Evolutionary conservation across 768 basidiomycete species (phyloP), one percentile per base, ranked within the genome.

Genomic region (Rhizopogon vinicolor): DNA sequence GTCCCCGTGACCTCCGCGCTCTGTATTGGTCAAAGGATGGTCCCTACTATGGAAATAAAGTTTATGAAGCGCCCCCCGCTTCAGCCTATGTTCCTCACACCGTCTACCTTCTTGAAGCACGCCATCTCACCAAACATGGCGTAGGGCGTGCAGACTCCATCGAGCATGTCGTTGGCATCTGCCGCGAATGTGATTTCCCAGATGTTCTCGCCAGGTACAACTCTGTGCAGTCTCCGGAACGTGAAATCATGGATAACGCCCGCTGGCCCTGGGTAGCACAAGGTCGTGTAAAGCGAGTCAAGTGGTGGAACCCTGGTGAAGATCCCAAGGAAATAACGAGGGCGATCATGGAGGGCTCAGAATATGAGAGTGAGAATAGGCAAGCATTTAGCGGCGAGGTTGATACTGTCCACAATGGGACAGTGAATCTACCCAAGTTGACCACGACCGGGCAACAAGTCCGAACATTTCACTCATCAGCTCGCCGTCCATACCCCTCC

Each of bases 81-180:
- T 64, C 65, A 22, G 74, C 74, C 19, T 81, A 78, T 59, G 64
- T 61, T 19, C 60, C 72, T 6, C 69, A 69, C 53, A 75, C 75
- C 48, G 74, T 76, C 18, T 76, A 68, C 61, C 54, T 77, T 16
- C 63, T 75, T 52, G 69, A 73, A 35, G 66, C 68, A 5, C 69
- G 74, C 35, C 71, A 74, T 60, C 60, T 60, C 10, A 55, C 69
- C 14, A 51, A 61, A 19, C 65, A 63, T 53, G 65, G 65, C 6
- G 54, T 67, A 25, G 73, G 74, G 1, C 67, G 72, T 8, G 58
- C 62, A 10, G 70, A 70, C 18, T 35, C 64, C 43, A 55, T 62
- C 7, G 70, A 72, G 16, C 64, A 70, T 42, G 55, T 71, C 42
- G 67, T 72, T 41, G 73, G 70, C 13, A 62, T 73, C 1, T 75